These are phyloP conservation scores for apple (Malus domestica) DNA, from an alignment of 306 rosid species.

Conservation along the genomic window ASM211411v1 NC_041805.1:5335001-5335500, in stretches of 20 bases:
- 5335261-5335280: too few relatives aligned
- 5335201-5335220: conserved; percentile 13
- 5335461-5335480: neutral
- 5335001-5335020: neutral
- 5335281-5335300: too few relatives aligned
- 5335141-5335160: conserved; percentile 6
- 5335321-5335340: neutral
- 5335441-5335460: neutral
- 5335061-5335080: neutral
- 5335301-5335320: neutral
- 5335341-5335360: neutral
- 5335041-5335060: neutral
- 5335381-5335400: neutral
- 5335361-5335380: neutral
- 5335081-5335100: conserved; percentile 2
- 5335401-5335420: neutral
- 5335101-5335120: neutral
- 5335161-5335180: conserved; percentile 20
- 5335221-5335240: neutral
- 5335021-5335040: neutral
- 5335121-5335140: conserved; percentile 8
- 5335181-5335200: conserved; percentile 13
- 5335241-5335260: neutral
- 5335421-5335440: neutral
- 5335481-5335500: too few relatives aligned